A percentile compares a stretch with the other conserved stretches of the same genome.
phyloP scores from a whole-genome alignment of 345 rosid species.

The Aquilaria malaccensis region DNA sequence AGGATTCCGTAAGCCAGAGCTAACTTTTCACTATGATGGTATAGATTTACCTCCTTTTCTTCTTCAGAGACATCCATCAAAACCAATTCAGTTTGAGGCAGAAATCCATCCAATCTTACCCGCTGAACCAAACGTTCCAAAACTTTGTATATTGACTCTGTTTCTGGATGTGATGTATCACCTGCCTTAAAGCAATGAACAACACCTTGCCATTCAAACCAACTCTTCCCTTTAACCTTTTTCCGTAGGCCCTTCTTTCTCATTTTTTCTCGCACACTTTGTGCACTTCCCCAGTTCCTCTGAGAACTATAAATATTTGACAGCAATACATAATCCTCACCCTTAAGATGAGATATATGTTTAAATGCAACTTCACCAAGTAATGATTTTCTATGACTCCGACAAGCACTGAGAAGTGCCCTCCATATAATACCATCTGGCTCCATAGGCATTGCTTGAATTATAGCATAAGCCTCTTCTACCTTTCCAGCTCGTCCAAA shows the following conservation, averaged over 20 bases:
- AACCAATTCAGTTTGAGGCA: slow-evolving; percentile 58
- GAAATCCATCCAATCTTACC: slow-evolving; percentile 54
- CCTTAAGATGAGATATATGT: slow-evolving; percentile 40
- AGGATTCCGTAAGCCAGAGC: slow-evolving; percentile 75
- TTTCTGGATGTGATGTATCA: slow-evolving; percentile 67
- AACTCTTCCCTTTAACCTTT: slow-evolving; percentile 57
- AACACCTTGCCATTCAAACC: slow-evolving; percentile 60
- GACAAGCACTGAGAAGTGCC: slow-evolving; percentile 72
- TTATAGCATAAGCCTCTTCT: slow-evolving; percentile 60
- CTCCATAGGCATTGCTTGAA: slow-evolving; percentile 52
- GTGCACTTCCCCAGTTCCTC: slow-evolving; percentile 60
- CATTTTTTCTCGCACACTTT: slow-evolving; percentile 60
- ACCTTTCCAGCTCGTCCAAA: slow-evolving; percentile 61
- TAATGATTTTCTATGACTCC: slow-evolving; percentile 37
- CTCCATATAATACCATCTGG: slow-evolving; percentile 88
- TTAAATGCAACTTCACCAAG: slow-evolving; percentile 60
- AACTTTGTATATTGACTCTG: slow-evolving; percentile 41
- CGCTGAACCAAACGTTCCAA: slow-evolving; percentile 37
- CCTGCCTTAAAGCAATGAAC: slow-evolving; percentile 67
- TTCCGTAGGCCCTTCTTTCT: slow-evolving; percentile 50
- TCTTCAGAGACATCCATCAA: slow-evolving; percentile 83
- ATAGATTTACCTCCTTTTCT: slow-evolving; percentile 73
- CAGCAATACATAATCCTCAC: slow-evolving; percentile 74
- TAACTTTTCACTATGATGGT: slow-evolving; percentile 70
- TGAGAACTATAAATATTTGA: slow-evolving; percentile 70